These are phyloP conservation scores for Dactylellina haptotyla DNA, from an alignment of 2,329 filamentous ascomycete species.

Conservation along the genomic window DNA sequence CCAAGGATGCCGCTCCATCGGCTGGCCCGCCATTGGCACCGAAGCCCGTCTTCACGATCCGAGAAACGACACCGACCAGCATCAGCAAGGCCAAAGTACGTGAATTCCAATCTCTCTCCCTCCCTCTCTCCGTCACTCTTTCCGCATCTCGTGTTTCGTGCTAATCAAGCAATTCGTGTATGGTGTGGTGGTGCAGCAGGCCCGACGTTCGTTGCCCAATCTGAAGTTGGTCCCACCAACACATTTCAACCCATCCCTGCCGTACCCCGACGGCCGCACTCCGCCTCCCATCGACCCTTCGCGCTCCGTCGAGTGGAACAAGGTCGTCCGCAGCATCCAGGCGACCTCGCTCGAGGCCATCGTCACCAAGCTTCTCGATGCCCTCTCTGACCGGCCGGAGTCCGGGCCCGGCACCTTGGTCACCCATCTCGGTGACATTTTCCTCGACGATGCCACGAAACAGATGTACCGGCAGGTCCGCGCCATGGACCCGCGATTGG, in stretches of 20 bases:
- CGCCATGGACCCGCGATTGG: constrained; percentile 22
- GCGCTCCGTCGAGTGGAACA: constrained; percentile 52
- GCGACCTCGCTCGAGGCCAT: constrained; percentile 47
- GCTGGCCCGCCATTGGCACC: constrained; percentile 17
- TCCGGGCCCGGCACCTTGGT: constrained; percentile 51
- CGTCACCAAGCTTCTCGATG: constrained; percentile 50
- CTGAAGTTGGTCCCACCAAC: constrained; percentile 52
- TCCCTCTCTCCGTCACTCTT: not conserved
- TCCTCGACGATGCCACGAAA: constrained; percentile 53
- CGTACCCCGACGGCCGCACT: constrained; percentile 27
- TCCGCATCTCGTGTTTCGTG: not conserved
- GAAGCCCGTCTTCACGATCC: constrained; percentile 24
- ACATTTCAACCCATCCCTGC: constrained; percentile 38
- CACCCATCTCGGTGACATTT: constrained; percentile 44
- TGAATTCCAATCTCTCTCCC: too few species aligned
- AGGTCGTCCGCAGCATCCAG: constrained; percentile 52
- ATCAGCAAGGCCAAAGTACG: constrained; percentile 44
- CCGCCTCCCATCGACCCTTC: constrained; percentile 51
- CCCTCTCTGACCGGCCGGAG: constrained; percentile 50
- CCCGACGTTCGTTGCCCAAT: constrained; percentile 51
- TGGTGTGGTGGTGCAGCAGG: constrained; percentile 26
- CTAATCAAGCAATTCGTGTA: not conserved
- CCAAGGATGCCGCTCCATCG: constrained; percentile 11
- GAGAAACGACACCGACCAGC: constrained; percentile 13
- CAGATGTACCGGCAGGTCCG: constrained; percentile 46